These are phyloP conservation scores for Nemania abortiva DNA, from an alignment of 2,329 filamentous ascomycete genomes.

Conservation along the genomic window DNA sequence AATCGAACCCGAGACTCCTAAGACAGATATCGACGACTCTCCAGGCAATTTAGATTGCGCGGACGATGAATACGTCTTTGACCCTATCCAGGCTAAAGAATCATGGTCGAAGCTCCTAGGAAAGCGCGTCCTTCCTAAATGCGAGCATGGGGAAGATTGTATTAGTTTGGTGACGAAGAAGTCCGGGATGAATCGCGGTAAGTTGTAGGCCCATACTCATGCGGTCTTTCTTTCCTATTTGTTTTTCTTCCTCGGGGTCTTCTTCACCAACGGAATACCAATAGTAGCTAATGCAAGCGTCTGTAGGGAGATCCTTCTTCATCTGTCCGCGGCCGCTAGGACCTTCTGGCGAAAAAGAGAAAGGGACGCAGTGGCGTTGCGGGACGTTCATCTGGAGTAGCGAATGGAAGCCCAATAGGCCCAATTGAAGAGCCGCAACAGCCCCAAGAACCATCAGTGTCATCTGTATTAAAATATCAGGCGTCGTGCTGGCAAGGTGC, in stretches of 20 bases:
- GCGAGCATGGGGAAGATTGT: conserved; percentile 91
- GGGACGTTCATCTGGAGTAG: conserved; percentile 82
- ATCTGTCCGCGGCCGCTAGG: conserved; percentile 80
- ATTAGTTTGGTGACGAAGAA: conserved; percentile 89
- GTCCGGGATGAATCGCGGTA: conserved; percentile 82
- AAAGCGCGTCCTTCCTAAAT: conserved; percentile 79
- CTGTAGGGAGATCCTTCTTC: conserved; percentile 70
- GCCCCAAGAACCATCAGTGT: background rate
- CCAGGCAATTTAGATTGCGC: conserved; percentile 19
- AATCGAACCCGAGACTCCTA: conserved; percentile 1
- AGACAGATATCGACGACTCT: conserved; percentile 21
- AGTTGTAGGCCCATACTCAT: conserved; percentile 44
- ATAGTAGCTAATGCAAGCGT: conserved; percentile 3
- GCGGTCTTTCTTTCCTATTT: background rate
- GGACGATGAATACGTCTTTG: conserved; percentile 63
- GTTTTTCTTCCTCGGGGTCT: too few relatives aligned
- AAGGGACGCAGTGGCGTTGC: conserved; percentile 87
- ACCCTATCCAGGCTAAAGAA: conserved; percentile 80
- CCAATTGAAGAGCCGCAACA: conserved; percentile 5
- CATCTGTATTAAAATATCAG: background rate
- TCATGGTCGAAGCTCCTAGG: conserved; percentile 88
- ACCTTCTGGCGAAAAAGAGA: conserved; percentile 86
- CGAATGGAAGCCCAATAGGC: conserved; percentile 61
- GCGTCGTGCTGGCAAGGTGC: background rate
- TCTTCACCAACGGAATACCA: background rate